Conservation (phyloP, 2,329 filamentous ascomycete genomes). For the Cordyceps pruinosa region DNA sequence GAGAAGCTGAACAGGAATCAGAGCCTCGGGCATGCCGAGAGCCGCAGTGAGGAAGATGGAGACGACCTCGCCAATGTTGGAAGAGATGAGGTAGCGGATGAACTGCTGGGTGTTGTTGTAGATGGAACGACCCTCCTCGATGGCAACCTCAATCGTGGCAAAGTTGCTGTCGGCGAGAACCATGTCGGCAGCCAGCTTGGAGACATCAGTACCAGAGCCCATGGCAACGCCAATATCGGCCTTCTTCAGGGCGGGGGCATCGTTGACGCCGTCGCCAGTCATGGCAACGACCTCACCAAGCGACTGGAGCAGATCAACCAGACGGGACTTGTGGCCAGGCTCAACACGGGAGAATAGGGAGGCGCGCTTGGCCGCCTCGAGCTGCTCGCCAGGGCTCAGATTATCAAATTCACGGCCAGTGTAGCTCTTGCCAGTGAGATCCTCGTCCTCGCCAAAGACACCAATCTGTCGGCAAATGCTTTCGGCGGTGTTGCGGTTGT, state of each 20-base stretch:
- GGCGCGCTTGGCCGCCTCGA: slow-evolving; percentile 75
- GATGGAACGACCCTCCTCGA: slow-evolving; percentile 95
- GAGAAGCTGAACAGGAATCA: slow-evolving; percentile 93
- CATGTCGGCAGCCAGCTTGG: slow-evolving; percentile 96
- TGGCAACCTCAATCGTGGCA: slow-evolving; percentile 90
- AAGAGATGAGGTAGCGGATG: slow-evolving; percentile 97
- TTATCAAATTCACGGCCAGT: slow-evolving; percentile 93
- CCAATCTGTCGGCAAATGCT: slow-evolving; percentile 97
- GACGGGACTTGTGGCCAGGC: slow-evolving; percentile 92
- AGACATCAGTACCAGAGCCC: slow-evolving; percentile 95
- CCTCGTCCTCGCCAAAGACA: slow-evolving; percentile 74
- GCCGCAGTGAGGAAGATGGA: slow-evolving; percentile 98
- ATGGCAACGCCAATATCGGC: slow-evolving; percentile 98
- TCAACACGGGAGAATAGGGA: slow-evolving; percentile 95
- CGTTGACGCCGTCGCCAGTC: slow-evolving; percentile 98
- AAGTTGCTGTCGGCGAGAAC: slow-evolving; percentile 98
- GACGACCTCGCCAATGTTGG: slow-evolving; percentile 97
- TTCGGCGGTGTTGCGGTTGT: slow-evolving; percentile 96
- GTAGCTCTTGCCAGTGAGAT: slow-evolving; percentile 85
- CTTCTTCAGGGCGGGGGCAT: slow-evolving; percentile 95
- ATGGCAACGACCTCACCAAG: slow-evolving; percentile 94
- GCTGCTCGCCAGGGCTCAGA: slow-evolving; percentile 69
- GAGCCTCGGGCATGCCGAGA: slow-evolving; percentile 91
- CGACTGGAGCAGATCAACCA: slow-evolving; percentile 92
- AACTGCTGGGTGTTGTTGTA: slow-evolving; percentile 99